Evolutionary conservation across 306 rosid genomes (phyloP), one percentile per base, ranked within the genome.

Genomic region (Begonia masoniana): DNA sequence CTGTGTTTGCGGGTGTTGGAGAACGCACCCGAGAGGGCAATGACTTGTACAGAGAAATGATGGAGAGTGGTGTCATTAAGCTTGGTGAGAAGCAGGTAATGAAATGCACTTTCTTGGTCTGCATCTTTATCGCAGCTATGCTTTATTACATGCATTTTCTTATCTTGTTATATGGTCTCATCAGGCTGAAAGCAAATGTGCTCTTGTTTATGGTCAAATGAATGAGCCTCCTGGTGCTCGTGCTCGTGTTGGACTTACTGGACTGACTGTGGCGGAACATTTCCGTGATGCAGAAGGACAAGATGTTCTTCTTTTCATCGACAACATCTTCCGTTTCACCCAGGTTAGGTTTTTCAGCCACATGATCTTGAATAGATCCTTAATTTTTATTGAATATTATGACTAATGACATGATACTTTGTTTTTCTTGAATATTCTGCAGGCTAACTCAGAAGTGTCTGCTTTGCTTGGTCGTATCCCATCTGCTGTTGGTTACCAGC

Each of bases 361-460:
- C 39, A 31, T 26, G 3, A 26, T 26, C 3, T 4, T 4, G 36
- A 26, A 26, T 31, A 31, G 39, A 31, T 31, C 39, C 5, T 31
- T 31, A 31, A 31, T 4, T 31, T 31, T 31, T 41, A 6, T 6
- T 61, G 17, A 7, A 13, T 12, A 12, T 31, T 12, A 54, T 14
- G 10, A 50, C 60, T 10, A 47, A 17, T 2, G n/a, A 54, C 17
- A 19, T 55, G 21, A 17, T 54, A 14, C 31, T 42, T 58, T 26
- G 13, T 58, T 58, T 19, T 45, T 36, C 17, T 26, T 8, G 35
- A 52, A 39, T 8, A 21, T 13, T 10, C 35, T 47, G 58, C 74
- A 91, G 99, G 99, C 99, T 50, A 92, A 92, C 80, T 86, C 99
- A 15, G 99, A 92, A 71, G 99, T 92, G 82, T 92, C 99, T 81